A percentile compares a stretch with the other conserved stretches of the same genome.
Conservation (phyloP, 805 yeast genomes). For the Kluyveromyces lactis region DNA sequence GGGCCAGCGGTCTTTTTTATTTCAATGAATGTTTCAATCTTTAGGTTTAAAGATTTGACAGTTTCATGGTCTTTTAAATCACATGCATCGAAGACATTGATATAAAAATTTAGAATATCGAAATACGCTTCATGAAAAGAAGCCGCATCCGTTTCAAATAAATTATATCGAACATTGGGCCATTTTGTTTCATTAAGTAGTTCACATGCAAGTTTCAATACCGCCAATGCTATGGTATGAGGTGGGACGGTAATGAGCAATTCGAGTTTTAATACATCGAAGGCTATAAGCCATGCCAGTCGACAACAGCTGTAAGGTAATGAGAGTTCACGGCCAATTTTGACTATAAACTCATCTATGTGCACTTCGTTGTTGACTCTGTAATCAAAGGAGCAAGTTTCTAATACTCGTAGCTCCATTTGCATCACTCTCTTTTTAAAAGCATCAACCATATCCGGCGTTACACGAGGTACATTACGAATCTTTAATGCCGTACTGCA, state of each 20-base stretch:
- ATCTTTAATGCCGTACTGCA: slow-evolving; percentile 32
- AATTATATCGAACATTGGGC: slow-evolving; percentile 14
- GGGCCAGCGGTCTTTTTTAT: slow-evolving; percentile 39
- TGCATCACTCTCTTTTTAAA: slow-evolving; percentile 49
- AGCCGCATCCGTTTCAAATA: slow-evolving; percentile 27
- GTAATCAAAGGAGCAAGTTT: slow-evolving; percentile 73
- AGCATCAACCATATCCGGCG: slow-evolving; percentile 36
- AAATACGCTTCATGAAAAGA: slow-evolving; percentile 41
- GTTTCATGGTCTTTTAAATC: slow-evolving; percentile 32
- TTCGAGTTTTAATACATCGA: slow-evolving; percentile 66
- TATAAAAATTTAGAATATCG: slow-evolving; percentile 52
- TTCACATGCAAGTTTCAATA: slow-evolving; percentile 51
- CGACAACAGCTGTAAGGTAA: slow-evolving; percentile 41
- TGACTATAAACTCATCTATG: slow-evolving; percentile 58
- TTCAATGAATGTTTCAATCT: slow-evolving; percentile 32
- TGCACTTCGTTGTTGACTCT: slow-evolving; percentile 42
- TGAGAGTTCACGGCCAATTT: slow-evolving; percentile 43
- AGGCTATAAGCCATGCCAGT: slow-evolving; percentile 67
- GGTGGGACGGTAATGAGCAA: slow-evolving; percentile 62
- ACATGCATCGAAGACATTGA: slow-evolving; percentile 46
- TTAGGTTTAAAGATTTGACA: slow-evolving; percentile 19
- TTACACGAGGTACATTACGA: slow-evolving; percentile 21
- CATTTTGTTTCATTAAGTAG: slow-evolving; percentile 26
- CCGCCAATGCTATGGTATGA: slow-evolving; percentile 65
- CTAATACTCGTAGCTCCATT: slow-evolving; percentile 66